phyloP scores from a whole-genome alignment of 768 basidiomycete species.

The Basidioascus undulatus region DNA sequence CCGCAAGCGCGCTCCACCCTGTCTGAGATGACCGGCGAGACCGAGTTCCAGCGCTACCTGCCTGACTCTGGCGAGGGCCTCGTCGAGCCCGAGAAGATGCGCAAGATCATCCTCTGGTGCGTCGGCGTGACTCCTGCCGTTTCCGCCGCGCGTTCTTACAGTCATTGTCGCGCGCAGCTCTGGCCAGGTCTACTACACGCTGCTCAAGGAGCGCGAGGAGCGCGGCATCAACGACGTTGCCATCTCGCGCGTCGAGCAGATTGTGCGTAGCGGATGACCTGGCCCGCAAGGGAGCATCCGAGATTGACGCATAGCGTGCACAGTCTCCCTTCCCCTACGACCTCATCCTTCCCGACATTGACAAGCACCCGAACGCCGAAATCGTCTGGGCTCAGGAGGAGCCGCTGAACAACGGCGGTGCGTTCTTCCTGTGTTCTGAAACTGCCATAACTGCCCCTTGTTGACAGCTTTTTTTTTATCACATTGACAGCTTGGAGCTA shows the following conservation, averaged over 20 bases:
- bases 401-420: slow-evolving; percentile 74
- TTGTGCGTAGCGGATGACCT: too few relatives aligned
- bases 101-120: slow-evolving; percentile 62
- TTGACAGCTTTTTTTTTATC: too few relatives aligned
- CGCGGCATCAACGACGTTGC: slow-evolving; percentile 77
- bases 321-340: slow-evolving; percentile 98
- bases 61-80: slow-evolving; percentile 54
- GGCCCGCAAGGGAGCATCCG: too few relatives aligned
- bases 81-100: slow-evolving; percentile 58
- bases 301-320: too few relatives aligned
- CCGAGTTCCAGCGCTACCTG: slow-evolving; percentile 77
- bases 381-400: slow-evolving; percentile 89
- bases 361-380: slow-evolving; percentile 87
- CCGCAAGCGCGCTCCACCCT: slow-evolving; percentile 70
- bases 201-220: slow-evolving; percentile 73
- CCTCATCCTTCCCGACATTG: slow-evolving; percentile 70
- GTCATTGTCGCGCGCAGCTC: too few relatives aligned
- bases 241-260: slow-evolving; percentile 80
- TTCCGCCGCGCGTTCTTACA: neutral
- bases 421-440: too few relatives aligned
- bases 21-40: slow-evolving; percentile 69
- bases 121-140: neutral
- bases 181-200: slow-evolving; percentile 81
- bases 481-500: too few relatives aligned
- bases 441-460: too few relatives aligned